Conservation (phyloP, 768 basidiomycete genomes). For the Russula griseocarnosa region DNA sequence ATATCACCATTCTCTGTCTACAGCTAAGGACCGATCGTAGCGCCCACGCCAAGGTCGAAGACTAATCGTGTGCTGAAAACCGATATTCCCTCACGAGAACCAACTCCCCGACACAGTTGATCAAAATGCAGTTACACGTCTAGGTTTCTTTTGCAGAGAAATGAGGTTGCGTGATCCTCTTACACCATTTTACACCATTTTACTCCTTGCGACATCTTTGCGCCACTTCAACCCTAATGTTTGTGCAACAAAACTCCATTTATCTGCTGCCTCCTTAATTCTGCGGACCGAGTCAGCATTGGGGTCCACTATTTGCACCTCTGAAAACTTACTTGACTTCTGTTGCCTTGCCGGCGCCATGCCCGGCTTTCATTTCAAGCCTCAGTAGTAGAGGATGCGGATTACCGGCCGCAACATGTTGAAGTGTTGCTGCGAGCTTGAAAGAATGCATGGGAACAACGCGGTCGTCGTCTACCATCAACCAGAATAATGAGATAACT, state of each 20-base stretch:
- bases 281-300: conserved; percentile 37
- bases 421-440: conserved; percentile 77
- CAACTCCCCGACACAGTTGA: conserved; percentile 22
- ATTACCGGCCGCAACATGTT: conserved; percentile 60
- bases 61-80: conserved; percentile 80
- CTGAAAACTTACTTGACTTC: conserved; percentile 49
- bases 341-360: conserved; percentile 76
- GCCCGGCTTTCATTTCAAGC: conserved; percentile 76
- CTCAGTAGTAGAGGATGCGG: conserved; percentile 69
- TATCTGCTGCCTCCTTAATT: conserved; percentile 72
- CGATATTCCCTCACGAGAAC: conserved; percentile 46
- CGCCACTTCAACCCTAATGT: conserved; percentile 47
- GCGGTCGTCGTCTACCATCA: conserved; percentile 65
- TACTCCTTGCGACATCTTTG: not conserved
- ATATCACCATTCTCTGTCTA: conserved; percentile 5
- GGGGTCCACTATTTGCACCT: not conserved
- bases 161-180: not conserved
- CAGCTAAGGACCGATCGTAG: conserved; percentile 40
- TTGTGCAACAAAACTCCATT: conserved; percentile 72
- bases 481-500: not conserved
- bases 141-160: not conserved
- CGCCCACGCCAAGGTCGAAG: conserved; percentile 88
- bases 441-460: conserved; percentile 86
- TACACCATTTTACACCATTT: conserved; percentile 11
- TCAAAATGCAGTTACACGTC: not conserved